Percentiles rank a stretch among this genome's conserved stretches.
These are phyloP conservation scores for Wickerhamomyces sp. DNA, from an alignment of 1,139 yeast species.

Conservation along the genomic window DNA sequence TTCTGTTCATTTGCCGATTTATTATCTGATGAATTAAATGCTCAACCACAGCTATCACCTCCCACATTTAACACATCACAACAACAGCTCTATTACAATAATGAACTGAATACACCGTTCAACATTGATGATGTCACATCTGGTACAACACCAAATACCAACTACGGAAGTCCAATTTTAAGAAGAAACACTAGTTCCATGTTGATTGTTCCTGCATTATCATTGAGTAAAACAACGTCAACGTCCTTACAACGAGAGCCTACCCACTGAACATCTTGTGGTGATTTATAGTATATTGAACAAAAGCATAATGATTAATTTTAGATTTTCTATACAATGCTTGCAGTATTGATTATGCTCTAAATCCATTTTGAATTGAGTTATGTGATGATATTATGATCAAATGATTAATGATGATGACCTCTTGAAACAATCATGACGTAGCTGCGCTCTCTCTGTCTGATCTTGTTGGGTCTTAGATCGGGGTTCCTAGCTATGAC, in stretches of 20 bases:
- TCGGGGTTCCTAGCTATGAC: not conserved
- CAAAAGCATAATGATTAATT: too few species aligned
- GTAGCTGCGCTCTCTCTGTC: too few species aligned
- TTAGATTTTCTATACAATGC: too few species aligned
- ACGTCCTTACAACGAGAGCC: not conserved
- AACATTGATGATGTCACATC: not conserved
- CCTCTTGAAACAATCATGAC: too few species aligned
- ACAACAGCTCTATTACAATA: too few species aligned
- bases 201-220: slow-evolving; percentile 14
- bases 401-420: too few species aligned
- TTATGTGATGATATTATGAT: too few species aligned
- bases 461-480: not conserved
- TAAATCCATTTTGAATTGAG: too few species aligned
- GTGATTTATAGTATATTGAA: too few species aligned
- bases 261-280: not conserved
- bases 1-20: slow-evolving; percentile 23
- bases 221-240: slow-evolving; percentile 3
- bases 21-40: slow-evolving; percentile 16
- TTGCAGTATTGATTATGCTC: too few species aligned
- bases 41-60: too few species aligned
- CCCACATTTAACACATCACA: too few species aligned
- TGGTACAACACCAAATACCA: not conserved
- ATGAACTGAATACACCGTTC: not conserved
- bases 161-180: slow-evolving; percentile 4
- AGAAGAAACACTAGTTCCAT: slow-evolving; percentile 15